These are phyloP conservation scores for Quercus alba DNA, from an alignment of 306 rosid genomes.

Conservation along the genomic window DNA sequence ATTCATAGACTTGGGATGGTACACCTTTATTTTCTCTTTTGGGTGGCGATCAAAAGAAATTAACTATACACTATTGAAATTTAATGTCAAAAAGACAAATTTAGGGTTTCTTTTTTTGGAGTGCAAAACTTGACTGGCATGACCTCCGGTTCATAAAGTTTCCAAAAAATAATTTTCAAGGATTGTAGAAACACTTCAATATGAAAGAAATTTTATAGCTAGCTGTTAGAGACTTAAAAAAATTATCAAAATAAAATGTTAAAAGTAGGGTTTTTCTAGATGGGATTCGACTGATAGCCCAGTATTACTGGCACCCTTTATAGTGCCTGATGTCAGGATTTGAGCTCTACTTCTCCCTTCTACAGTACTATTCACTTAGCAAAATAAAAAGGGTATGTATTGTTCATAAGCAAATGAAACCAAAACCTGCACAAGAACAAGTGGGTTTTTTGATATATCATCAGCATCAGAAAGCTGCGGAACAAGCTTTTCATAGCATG, in stretches of 20 bases:
- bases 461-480: constrained; percentile 15
- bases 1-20: too few relatives aligned
- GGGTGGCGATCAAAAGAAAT: too few relatives aligned
- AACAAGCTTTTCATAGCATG: constrained; percentile 23
- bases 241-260: background rate
- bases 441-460: constrained; percentile 20
- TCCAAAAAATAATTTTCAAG: background rate
- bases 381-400: background rate
- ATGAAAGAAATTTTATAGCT: background rate
- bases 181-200: background rate
- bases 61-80: too few relatives aligned
- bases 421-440: constrained; percentile 29
- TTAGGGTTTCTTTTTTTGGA: background rate
- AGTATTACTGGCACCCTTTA: too few relatives aligned
- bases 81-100: background rate
- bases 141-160: background rate
- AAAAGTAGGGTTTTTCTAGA: background rate
- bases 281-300: too few relatives aligned
- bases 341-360: too few relatives aligned
- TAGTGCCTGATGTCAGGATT: too few relatives aligned
- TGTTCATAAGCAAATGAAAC: background rate
- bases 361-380: too few relatives aligned
- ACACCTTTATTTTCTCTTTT: too few relatives aligned
- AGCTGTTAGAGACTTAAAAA: background rate
- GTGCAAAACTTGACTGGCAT: background rate